Base-by-base conservation (phyloP, 352 stramenopile genomes). In the Globisporangium ultimum region DNA sequence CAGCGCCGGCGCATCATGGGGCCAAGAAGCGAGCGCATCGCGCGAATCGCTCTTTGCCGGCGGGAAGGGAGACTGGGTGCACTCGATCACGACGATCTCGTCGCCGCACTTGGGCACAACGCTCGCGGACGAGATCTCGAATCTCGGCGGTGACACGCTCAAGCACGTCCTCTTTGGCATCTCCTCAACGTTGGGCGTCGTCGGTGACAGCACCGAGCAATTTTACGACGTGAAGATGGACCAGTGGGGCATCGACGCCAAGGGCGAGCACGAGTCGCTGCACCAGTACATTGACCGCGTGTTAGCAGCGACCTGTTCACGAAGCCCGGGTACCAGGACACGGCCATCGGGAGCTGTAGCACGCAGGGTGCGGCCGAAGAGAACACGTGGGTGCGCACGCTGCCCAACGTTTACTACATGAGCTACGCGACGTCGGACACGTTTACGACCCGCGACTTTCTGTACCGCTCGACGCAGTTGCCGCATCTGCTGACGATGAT, bases 191-290 rank as follows among this genome's bases (percentile, higher is more conserved):
- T 64, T 84, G 8, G 63, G 61, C 0, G 55, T 72, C 18, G 52
- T 76, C 5, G 71, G 70, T 2, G 28, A 74, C 34, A 60, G 28
- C 22, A 72, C 73, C 15, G 68, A 74, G 20, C 58, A 61, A 6
- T 55, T 62, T 2, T 85, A 85, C 58, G 78, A 88, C 50, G 70
- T 60, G 8, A 71, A 85, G 56, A 48, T 88, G 20, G 78, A 87
- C 48, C 78, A 88, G 28, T 88, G 76, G 74, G 68, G 63, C 32
- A 76, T 84, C 58, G 55, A 53, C 10, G 24, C 59, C n/a, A 74
- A 71, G 65, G 12, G 28, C 0, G 15, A 58, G 21, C 48, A 21
- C 24, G 75, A 84, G 53, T 60, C 62, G 10, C 50, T 78, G 28
- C 46, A 21, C 11, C 50, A 48, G n/a, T 84, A 80, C 72, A 18